Conservation (phyloP, 805 yeast species). For the Metschnikowia amazonensis region DNA sequence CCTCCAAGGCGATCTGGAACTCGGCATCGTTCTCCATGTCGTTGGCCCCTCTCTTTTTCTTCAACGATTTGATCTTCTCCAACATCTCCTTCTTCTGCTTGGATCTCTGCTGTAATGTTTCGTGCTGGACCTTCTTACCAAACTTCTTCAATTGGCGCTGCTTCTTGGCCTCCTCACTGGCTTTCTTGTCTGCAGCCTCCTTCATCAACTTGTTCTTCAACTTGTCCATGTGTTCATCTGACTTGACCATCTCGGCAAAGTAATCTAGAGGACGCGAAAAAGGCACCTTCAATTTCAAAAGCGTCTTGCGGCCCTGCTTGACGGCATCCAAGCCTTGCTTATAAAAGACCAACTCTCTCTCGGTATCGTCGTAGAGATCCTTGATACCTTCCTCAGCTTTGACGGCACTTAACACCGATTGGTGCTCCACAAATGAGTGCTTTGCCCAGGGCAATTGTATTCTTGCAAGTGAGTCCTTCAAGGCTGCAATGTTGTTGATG, state of each 20-base stretch:
- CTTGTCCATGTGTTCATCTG: slow-evolving; percentile 97
- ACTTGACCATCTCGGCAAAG: slow-evolving; percentile 97
- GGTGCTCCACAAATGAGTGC: slow-evolving; percentile 79
- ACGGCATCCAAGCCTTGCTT: slow-evolving; percentile 91
- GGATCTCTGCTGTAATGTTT: slow-evolving; percentile 88
- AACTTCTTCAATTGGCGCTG: slow-evolving; percentile 94
- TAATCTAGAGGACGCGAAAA: slow-evolving; percentile 92
- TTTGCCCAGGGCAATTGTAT: slow-evolving; percentile 62
- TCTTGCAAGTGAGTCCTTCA: slow-evolving; percentile 64
- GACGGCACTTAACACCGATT: slow-evolving; percentile 58
- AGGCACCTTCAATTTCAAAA: slow-evolving; percentile 71
- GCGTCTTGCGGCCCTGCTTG: slow-evolving; percentile 59
- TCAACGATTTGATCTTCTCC: slow-evolving; percentile 85
- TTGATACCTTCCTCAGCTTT: slow-evolving; percentile 64
- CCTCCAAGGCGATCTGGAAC: slow-evolving; percentile 90
- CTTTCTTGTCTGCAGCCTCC: slow-evolving; percentile 82
- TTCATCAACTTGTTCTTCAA: slow-evolving; percentile 74
- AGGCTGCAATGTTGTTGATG: slow-evolving; percentile 81
- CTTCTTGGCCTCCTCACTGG: slow-evolving; percentile 87
- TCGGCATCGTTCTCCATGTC: slow-evolving; percentile 67
- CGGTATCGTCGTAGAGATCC: slow-evolving; percentile 93
- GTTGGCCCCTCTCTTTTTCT: slow-evolving; percentile 77
- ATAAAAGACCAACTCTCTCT: slow-evolving; percentile 91
- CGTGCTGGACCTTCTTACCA: slow-evolving; percentile 95
- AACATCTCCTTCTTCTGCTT: slow-evolving; percentile 87